Base-by-base conservation (phyloP, 352 stramenopile genomes). In the Pythium biforme region DNA sequence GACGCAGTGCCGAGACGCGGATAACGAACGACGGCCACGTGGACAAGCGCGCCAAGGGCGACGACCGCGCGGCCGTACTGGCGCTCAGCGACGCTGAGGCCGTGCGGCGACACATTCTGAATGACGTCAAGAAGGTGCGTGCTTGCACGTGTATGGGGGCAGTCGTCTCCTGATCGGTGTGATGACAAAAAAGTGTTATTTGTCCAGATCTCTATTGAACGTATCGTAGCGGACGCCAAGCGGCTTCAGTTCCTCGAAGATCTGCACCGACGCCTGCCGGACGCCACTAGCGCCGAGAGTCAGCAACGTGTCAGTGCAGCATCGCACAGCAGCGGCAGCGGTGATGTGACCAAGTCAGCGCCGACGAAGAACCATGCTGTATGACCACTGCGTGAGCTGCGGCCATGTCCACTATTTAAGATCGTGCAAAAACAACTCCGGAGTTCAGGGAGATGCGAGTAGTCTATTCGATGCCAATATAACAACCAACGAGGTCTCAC, bases 161-260 rank as follows among this genome's bases (percentile, higher is more conserved):
- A 39, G 48, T 55, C 22, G 17, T 6, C 9, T 22, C 10, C 23
- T 27, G 9, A 8, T 27, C 3, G 15, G 26, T 19, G 29, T 1
- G 20, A 27, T 49, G 41, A n/a, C n/a, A n/a, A n/a, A n/a, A n/a
- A n/a, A n/a, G n/a, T n/a, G n/a, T n/a, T n/a, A n/a, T n/a, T n/a
- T n/a, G n/a, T n/a, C n/a, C 54, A 91, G 79, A 90, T 94, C 70
- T 90, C 83, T 33, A 88, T 94, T 63, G 82, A 90, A 51, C 77
- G 82, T 33, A 77, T 94, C 25, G 81, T 94, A n/a, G 67, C 77
- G 23, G 78, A 92, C 50, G 81, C 81, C 45, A 85, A 88, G 61
- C 83, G 83, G 19, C 76, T 92, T 52, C 73, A 84, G 49, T 90
- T 82, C 59, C 68, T 94, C 47, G 86, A 92, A 63, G 70, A 80